phyloP scores from a whole-genome alignment of 306 rosid species.

The Oemleria cerasiformis region DNA sequence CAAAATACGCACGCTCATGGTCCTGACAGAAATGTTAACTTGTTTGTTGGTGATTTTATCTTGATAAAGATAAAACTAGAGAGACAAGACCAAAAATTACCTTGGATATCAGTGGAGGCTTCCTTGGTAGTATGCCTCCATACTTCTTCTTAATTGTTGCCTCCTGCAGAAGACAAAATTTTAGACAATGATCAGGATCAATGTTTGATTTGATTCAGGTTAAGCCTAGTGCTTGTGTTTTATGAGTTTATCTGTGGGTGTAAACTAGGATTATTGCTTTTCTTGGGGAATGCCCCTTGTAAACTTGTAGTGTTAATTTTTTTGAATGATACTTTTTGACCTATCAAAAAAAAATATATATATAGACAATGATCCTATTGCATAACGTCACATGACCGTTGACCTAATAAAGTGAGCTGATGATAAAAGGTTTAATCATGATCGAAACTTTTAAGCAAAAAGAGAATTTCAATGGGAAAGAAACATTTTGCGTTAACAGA shows the following conservation, averaged over 20 bases:
- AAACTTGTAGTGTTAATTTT: no score
- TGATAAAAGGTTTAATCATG: not conserved
- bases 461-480: not conserved
- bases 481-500: not conserved
- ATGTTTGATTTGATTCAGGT: no score
- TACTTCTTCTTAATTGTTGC: slow-evolving; percentile 76
- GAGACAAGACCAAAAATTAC: slow-evolving; percentile 31
- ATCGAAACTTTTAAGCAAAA: not conserved
- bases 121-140: slow-evolving; percentile 87
- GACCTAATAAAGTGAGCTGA: slow-evolving; percentile 16
- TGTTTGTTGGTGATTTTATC: slow-evolving; percentile 20
- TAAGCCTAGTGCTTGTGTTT: no score
- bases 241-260: no score
- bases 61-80: not conserved
- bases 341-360: no score
- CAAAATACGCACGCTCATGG: slow-evolving; percentile 95
- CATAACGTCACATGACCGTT: slow-evolving; percentile 9
- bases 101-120: slow-evolving; percentile 95
- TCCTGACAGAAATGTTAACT: slow-evolving; percentile 53
- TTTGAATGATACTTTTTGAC: no score
- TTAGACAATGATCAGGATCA: slow-evolving; percentile 20
- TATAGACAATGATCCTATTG: slow-evolving; percentile 18
- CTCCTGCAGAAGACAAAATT: slow-evolving; percentile 53
- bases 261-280: no score
- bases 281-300: no score